Base-by-base conservation (phyloP, 2,329 filamentous ascomycete species). In the Penicillium sp. region DNA sequence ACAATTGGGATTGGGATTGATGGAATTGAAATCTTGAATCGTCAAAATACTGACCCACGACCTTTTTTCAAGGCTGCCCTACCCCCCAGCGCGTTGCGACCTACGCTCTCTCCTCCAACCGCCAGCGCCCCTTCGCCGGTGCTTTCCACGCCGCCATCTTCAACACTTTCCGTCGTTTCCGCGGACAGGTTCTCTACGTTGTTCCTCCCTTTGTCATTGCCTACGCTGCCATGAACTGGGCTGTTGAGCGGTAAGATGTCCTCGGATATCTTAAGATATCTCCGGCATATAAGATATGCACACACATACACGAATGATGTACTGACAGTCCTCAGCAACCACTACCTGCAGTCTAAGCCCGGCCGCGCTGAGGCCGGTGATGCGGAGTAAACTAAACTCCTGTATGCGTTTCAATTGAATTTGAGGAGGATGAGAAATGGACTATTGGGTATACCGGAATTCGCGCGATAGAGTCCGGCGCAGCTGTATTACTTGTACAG, bases 111-210 rank as follows among this genome's bases (percentile, higher is more conserved):
- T 88, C 90, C 67, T 79, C 89, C 65, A 97, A 99, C 84, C 88
- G 90, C 74, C 93, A 96, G 81, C 87, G 90, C 71, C 90, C 92
- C 61, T 83, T 96, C 65, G 91, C 91, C 61, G 91, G 90, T 68
- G 81, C 88, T 56, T 77, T 83, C 62, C 80, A 93, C 76, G 89
- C 88, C 65, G 93, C 92, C 71, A 79, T 97, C 81, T 97, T 97
- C 88, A 99, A 99, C 85, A 88, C 86, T 68, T 95, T 89, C 84
- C 88, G 94, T 77, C 87, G 94, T 70, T 90, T 89, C 79, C 87
- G 87, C 75, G 77, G 83, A 67, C 94, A 97, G 83, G 86, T 96
- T 66, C 86, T 97, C 67, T 99, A 92, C 84, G 87, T 92, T 77
- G 83, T 87, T 23, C 90, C 94, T 56, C 89, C 92, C 34, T 79